Evolutionary conservation across 495 filamentous ascomycete species (phyloP).

Genomic region (Neurospora terricola): DNA sequence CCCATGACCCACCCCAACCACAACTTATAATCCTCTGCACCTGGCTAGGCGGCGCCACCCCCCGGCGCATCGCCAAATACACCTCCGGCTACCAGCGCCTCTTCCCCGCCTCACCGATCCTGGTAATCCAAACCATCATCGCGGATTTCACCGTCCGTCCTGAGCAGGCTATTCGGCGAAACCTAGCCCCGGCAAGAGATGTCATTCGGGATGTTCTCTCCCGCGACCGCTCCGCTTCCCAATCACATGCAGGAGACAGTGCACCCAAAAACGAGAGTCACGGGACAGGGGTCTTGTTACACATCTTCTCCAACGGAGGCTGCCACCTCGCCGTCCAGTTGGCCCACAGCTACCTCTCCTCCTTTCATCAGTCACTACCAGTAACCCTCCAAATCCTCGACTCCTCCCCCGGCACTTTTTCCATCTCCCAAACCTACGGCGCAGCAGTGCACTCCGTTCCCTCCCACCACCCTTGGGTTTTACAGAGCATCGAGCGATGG

Average conservation of each 20-base stretch:
- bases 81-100: conserved; percentile 27
- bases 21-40: conserved; percentile 32
- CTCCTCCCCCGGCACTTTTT: conserved; percentile 19
- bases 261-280: background rate
- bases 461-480: background rate
- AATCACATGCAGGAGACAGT: background rate
- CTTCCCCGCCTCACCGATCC: conserved; percentile 28
- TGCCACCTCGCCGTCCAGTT: conserved; percentile 21
- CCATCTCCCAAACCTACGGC: background rate
- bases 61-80: conserved; percentile 35
- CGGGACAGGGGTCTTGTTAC: conserved; percentile 17
- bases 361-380: background rate
- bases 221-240: background rate
- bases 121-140: conserved; percentile 21
- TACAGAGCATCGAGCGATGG: background rate
- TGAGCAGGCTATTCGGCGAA: background rate
- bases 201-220: background rate
- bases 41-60: conserved; percentile 32
- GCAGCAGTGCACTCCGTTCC: background rate
- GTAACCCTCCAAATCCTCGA: conserved; percentile 17
- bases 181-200: background rate
- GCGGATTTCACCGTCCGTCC: conserved; percentile 11
- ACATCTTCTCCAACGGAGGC: conserved; percentile 38
- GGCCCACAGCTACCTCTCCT: conserved; percentile 14
- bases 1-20: background rate